A percentile compares a stretch with the other conserved stretches of the same genome.
Evolutionary conservation across 768 basidiomycete genomes (phyloP).

Genomic region (Xerocomellus intermedius): DNA sequence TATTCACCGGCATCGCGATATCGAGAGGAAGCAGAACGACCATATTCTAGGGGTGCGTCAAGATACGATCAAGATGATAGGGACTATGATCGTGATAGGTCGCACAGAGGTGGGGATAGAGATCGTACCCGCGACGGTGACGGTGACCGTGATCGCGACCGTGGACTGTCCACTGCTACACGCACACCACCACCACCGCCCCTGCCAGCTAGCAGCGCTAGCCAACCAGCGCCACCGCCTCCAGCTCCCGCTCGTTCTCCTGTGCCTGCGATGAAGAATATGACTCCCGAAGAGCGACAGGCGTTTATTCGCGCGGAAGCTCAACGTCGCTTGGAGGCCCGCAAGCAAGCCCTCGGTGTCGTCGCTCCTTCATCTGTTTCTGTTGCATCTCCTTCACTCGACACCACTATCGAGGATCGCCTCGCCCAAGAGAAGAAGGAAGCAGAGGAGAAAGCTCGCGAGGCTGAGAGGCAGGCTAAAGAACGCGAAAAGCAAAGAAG

Average conservation of each 20-base stretch:
- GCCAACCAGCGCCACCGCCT: conserved; percentile 41
- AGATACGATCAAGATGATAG: conserved; percentile 37
- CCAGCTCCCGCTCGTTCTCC: conserved; percentile 57
- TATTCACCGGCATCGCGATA: conserved; percentile 33
- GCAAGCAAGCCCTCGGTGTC: conserved; percentile 84
- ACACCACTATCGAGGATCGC: conserved; percentile 81
- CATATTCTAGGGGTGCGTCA: conserved; percentile 47
- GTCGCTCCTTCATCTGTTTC: conserved; percentile 37
- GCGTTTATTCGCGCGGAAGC: conserved; percentile 81
- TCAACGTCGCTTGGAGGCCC: conserved; percentile 75
- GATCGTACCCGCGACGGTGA: conserved; percentile 22
- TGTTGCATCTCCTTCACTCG: conserved; percentile 52
- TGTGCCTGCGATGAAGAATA: conserved; percentile 60
- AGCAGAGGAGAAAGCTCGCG: conserved; percentile 78
- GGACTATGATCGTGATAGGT: conserved; percentile 35
- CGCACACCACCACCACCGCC: conserved; percentile 51
- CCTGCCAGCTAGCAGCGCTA: conserved; percentile 36
- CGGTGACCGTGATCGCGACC: conserved; percentile 38
- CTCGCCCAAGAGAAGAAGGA: conserved; percentile 85
- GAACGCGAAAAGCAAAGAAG: conserved; percentile 71
- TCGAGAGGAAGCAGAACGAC: conserved; percentile 50
- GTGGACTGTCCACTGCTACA: conserved; percentile 34
- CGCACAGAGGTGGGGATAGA: conserved; percentile 32
- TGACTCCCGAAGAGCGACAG: conserved; percentile 82
- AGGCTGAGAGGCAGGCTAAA: conserved; percentile 78